Evolutionary conservation across 805 yeast genomes (phyloP).

Genomic region (Kuraishia hungarica): DNA sequence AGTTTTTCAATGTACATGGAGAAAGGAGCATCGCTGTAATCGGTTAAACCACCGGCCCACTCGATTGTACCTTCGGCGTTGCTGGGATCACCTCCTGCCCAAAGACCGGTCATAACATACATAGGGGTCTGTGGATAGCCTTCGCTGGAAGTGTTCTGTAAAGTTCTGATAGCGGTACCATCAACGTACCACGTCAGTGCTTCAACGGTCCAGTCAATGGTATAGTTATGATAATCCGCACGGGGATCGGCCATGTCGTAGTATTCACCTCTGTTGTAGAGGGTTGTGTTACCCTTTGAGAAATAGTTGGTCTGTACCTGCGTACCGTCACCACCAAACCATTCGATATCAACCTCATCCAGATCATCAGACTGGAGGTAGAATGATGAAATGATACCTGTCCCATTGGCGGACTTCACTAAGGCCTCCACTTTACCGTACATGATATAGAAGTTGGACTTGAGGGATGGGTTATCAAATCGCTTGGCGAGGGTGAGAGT

Average conservation of each 20-base stretch:
- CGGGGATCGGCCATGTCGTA: slow-evolving; percentile 54
- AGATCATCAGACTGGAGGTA: slow-evolving; percentile 76
- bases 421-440: slow-evolving; percentile 76
- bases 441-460: slow-evolving; percentile 78
- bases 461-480: slow-evolving; percentile 71
- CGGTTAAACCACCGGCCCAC: slow-evolving; percentile 78
- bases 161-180: slow-evolving; percentile 58
- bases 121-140: slow-evolving; percentile 94
- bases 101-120: slow-evolving; percentile 57
- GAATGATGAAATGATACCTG: slow-evolving; percentile 74
- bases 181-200: slow-evolving; percentile 64
- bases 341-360: slow-evolving; percentile 86
- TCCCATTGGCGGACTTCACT: slow-evolving; percentile 66
- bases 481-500: slow-evolving; percentile 48
- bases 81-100: slow-evolving; percentile 77
- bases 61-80: slow-evolving; percentile 62
- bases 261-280: slow-evolving; percentile 75
- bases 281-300: slow-evolving; percentile 68
- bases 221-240: slow-evolving; percentile 60
- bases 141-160: slow-evolving; percentile 40
- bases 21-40: slow-evolving; percentile 60
- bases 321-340: slow-evolving; percentile 72
- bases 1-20: slow-evolving; percentile 54
- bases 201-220: slow-evolving; percentile 76
- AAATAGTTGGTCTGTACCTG: slow-evolving; percentile 76